Base-by-base conservation (phyloP, 495 filamentous ascomycete species). In the Trichoderma reesei region DNA sequence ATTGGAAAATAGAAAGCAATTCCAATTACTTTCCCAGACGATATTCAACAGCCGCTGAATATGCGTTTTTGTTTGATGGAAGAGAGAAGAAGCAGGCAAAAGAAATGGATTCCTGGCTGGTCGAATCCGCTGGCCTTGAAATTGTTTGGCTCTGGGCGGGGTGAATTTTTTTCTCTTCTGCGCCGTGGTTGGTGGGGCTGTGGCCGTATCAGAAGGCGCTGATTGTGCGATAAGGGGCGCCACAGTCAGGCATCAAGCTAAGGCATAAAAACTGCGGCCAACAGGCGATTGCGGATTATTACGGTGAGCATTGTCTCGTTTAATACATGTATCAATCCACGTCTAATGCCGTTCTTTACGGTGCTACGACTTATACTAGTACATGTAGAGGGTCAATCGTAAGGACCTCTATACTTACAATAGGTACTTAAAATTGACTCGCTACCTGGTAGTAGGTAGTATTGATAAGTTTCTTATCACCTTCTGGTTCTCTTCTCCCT, bases 141-240 rank as follows among this genome's bases (percentile, higher is more conserved):
- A 56, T 56, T 56, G 9, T 31, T 56, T 26, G 39, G 20, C n/a
- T 26, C 2, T 41, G 41, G 41, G 61, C 61, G 61, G 61, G 61
- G 61, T 63, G 61, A 63, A 42, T 63, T 63, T 63, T 63, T 48
- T 63, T 46, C 46, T 41, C 48, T 46, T 62, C 20, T 39, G 60
- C 2, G 31, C 26, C 26, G 26, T 26, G 26, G 26, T 26, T 63
- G 61, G 61, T 63, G 61, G 61, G 61, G 61, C 61, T 10, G 4
- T 26, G 26, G 26, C 26, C 41, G 20, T 41, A 44, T 64, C 63
- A 64, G n/a, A 60, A 31, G 46, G 36, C 46, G 41, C 7, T 44
- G 36, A 64, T 26, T 26, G 44, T 14, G 8, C 7, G 44, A n/a
- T 48, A 18, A 48, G 44, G 44, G 59, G 59, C 26, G 36, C 59